Evolutionary conservation across 495 filamentous ascomycete genomes (phyloP), one percentile per base, ranked within the genome.

Genomic region (Staphylotrichum tortipilum): DNA sequence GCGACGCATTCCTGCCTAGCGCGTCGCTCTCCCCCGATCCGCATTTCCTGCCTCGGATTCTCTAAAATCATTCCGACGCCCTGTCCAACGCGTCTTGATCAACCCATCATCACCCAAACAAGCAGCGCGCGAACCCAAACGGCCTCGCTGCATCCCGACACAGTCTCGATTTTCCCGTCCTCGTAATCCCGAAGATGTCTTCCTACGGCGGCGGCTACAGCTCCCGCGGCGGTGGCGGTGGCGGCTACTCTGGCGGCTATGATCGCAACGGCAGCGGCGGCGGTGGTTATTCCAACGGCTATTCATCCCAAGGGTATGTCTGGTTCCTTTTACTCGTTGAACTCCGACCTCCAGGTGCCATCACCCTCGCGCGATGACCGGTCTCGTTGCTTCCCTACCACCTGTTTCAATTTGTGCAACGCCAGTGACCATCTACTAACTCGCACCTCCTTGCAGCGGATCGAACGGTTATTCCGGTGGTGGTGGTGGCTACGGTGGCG

Each of bases 201-300:
- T 61, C 59, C 17, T 65, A 65, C 62, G 80, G 84, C 58, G 84
- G 83, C 59, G 83, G 83, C 57, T 83, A 74, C 61, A 69, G 74
- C 64, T 69, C 68, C 62, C 68, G 71, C 63, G 68, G 72, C 48
- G 69, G 70, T 50, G 73, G 75, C 28, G 64, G 67, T 42, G 68
- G 73, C 42, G 73, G 74, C 43, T 65, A 64, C 57, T 57, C 56
- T 3, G 53, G 48, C 26, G 58, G 59, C 22, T 59, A 59, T 43
- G 61, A 64, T 43, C 52, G 59, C 50, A 59, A 61, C 44, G 56
- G 47, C 11, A 52, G 57, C 15, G 48, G 51, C 45, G 56, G 48
- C n/a, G 56, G 57, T 24, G 49, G 52, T 41, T 38, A 46, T 22
- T 47, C 42, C 34, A 44, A 45, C 52, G 58, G 59, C 33, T 53